Evolutionary conservation across 345 rosid genomes (phyloP).

Genomic region (Nasturtium officinale): DNA sequence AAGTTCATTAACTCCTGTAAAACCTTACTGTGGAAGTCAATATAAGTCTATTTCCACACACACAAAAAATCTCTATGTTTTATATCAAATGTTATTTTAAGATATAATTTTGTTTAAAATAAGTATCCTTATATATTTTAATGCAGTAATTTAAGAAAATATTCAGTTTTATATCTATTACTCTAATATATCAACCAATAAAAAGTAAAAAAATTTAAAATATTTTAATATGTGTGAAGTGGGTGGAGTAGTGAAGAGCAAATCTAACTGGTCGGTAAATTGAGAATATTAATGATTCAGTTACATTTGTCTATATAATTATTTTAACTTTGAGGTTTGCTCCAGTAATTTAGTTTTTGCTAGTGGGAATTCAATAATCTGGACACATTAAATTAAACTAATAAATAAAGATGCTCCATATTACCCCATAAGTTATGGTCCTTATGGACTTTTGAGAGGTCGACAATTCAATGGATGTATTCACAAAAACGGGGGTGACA

Average conservation of each 20-base stretch:
- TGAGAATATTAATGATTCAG: slow-evolving; percentile 21
- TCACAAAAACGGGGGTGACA: slow-evolving; percentile 41
- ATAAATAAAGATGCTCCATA: slow-evolving; percentile 9
- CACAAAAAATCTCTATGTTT: not conserved
- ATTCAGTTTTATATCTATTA: not conserved
- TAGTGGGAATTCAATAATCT: slow-evolving; percentile 20
- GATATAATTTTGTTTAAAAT: too few relatives aligned
- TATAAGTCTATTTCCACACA: slow-evolving; percentile 17
- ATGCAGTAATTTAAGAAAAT: too few relatives aligned
- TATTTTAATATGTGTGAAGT: not conserved
- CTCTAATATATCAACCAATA: not conserved
- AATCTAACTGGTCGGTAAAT: slow-evolving; percentile 13
- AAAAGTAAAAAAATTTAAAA: not conserved
- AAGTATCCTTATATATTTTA: too few relatives aligned
- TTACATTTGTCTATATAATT: not conserved
- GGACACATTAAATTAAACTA: slow-evolving; percentile 10
- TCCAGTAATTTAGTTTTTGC: slow-evolving; percentile 1
- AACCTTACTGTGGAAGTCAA: slow-evolving; percentile 13
- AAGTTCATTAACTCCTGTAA: not conserved
- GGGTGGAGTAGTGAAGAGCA: not conserved
- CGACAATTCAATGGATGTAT: slow-evolving; percentile 41
- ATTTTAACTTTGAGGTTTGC: slow-evolving; percentile 16
- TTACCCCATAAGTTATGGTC: slow-evolving; percentile 33
- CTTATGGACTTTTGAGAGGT: slow-evolving; percentile 31
- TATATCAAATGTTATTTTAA: too few relatives aligned